A percentile compares a stretch with the other conserved stretches of the same genome.
Evolutionary conservation across 371 early-diverging fungal genomes (phyloP).

Genomic region (Apophysomyces sp.): DNA sequence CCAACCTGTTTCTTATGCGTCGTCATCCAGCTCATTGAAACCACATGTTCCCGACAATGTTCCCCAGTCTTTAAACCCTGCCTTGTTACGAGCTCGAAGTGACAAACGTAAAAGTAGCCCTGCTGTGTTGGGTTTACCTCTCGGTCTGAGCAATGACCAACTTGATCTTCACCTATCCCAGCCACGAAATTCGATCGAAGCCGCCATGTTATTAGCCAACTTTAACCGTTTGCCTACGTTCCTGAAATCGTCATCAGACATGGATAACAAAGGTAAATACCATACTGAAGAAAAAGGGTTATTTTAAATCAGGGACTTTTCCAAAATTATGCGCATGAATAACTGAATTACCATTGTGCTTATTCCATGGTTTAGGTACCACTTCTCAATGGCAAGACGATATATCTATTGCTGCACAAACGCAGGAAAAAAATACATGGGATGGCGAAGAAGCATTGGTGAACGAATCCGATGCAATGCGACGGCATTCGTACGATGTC

Average conservation of each 20-base stretch:
- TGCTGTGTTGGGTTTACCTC: slow-evolving; percentile 41
- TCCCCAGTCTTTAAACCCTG: slow-evolving; percentile 5
- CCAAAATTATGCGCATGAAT: slow-evolving; percentile 42
- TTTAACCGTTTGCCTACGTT: slow-evolving; percentile 32
- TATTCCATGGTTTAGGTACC: background rate
- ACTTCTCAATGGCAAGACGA: slow-evolving; percentile 27
- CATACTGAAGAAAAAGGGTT: background rate
- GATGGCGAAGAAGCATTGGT: background rate
- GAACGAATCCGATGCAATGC: slow-evolving; percentile 10
- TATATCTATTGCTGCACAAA: slow-evolving; percentile 36
- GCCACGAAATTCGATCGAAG: slow-evolving; percentile 49
- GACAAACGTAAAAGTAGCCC: slow-evolving; percentile 49
- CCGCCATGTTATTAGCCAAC: slow-evolving; percentile 47
- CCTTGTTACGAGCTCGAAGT: slow-evolving; percentile 7
- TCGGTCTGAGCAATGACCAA: slow-evolving; percentile 32
- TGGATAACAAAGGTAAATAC: background rate
- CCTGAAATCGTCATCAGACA: background rate
- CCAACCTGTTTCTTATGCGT: slow-evolving; percentile 6
- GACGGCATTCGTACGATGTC: slow-evolving; percentile 43
- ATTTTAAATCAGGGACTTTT: background rate
- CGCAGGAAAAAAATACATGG: slow-evolving; percentile 26
- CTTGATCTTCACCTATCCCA: slow-evolving; percentile 35
- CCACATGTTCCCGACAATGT: background rate
- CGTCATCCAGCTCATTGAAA: slow-evolving; percentile 4
- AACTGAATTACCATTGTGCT: background rate